Percentiles rank a stretch among this genome's conserved stretches.
phyloP scores from a whole-genome alignment of 306 rosid species.

The Vicia villosa region DNA sequence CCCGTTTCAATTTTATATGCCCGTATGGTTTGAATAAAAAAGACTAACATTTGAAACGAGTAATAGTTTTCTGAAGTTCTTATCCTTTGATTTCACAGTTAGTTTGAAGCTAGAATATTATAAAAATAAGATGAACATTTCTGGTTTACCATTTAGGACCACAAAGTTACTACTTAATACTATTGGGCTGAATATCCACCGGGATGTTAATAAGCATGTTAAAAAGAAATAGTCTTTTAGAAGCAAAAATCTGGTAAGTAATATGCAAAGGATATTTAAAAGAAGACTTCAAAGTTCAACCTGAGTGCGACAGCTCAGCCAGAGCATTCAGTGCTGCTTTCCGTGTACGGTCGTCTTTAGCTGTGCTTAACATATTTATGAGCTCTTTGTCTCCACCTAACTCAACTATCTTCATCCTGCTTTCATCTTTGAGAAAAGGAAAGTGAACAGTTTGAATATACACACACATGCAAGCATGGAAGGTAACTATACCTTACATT shows the following conservation, averaged over 20 bases:
- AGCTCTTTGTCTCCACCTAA: conserved; percentile 76
- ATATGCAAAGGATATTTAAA: conserved; percentile 12
- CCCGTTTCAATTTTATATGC: conserved; percentile 16
- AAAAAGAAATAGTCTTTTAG: background rate
- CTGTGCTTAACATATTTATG: conserved; percentile 73
- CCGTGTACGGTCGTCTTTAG: conserved; percentile 88
- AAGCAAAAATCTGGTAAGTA: background rate
- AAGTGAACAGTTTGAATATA: conserved; percentile 18
- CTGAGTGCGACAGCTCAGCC: conserved; percentile 71
- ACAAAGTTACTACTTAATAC: conserved; percentile 9
- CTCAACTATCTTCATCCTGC: conserved; percentile 80
- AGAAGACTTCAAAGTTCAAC: conserved; percentile 41
- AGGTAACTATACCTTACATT: background rate
- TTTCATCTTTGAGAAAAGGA: conserved; percentile 59
- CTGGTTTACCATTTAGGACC: conserved; percentile 9
- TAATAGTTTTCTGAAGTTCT: conserved; percentile 16
- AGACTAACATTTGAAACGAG: conserved; percentile 11
- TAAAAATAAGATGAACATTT: conserved; percentile 10
- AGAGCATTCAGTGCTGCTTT: conserved; percentile 87
- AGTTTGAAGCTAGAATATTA: conserved; percentile 13
- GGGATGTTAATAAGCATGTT: conserved; percentile 3
- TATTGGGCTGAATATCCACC: conserved; percentile 13
- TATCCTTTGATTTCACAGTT: conserved; percentile 1
- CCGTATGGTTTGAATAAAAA: conserved; percentile 17
- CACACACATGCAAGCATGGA: conserved; percentile 15